Percentiles rank a stretch among this genome's conserved stretches.
Conservation (phyloP, 2,329 filamentous ascomycete species). For the Trichoderma pleuroti region DNA sequence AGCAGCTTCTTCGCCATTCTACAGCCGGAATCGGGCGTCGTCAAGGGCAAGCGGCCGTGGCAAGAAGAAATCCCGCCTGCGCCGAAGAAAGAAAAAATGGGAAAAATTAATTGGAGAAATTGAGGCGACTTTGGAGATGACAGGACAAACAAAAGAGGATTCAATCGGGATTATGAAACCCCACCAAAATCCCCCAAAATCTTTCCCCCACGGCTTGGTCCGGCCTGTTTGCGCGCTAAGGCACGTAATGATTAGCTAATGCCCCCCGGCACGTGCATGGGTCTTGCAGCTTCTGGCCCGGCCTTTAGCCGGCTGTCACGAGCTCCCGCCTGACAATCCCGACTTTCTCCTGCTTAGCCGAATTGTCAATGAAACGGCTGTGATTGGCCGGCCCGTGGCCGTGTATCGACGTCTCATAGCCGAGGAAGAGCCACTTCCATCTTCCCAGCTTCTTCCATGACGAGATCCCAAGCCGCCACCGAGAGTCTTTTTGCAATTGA, state of each 20-base stretch:
- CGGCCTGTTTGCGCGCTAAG: neutral
- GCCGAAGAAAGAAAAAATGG: neutral
- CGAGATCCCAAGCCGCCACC: slow-evolving; percentile 26
- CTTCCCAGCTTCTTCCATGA: slow-evolving; percentile 25
- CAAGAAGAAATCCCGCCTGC: neutral
- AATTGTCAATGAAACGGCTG: slow-evolving; percentile 30
- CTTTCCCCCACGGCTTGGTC: neutral
- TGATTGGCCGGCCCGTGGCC: slow-evolving; percentile 26
- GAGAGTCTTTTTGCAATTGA: slow-evolving; percentile 27
- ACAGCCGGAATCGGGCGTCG: neutral
- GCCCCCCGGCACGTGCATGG: neutral
- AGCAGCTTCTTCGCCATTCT: slow-evolving; percentile 6
- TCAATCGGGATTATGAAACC: slow-evolving; percentile 4
- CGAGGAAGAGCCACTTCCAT: slow-evolving; percentile 31
- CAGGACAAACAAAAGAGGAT: neutral
- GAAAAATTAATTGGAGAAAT: neutral
- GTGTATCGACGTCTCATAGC: slow-evolving; percentile 27
- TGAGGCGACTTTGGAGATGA: neutral
- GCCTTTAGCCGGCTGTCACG: neutral
- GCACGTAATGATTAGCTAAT: slow-evolving; percentile 17
- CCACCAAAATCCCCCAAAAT: slow-evolving; percentile 5
- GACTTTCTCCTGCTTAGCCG: slow-evolving; percentile 30
- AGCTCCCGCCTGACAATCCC: slow-evolving; percentile 22
- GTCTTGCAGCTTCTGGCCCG: neutral
- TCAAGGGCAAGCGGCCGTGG: neutral